These are phyloP conservation scores for Arthrobotrys megalospora DNA, from an alignment of 2,329 filamentous ascomycete species.

Conservation along the genomic window DNA sequence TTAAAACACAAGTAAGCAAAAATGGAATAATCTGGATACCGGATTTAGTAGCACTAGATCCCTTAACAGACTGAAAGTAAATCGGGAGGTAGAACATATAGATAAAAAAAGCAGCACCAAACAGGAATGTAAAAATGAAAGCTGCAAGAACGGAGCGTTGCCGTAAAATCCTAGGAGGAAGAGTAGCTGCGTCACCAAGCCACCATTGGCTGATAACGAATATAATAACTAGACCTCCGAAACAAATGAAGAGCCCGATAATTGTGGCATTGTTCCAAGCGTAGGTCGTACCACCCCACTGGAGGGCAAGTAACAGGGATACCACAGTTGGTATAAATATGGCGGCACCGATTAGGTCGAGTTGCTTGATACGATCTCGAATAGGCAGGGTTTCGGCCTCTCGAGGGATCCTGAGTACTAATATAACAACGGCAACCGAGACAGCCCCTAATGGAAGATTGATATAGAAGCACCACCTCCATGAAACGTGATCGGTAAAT, in stretches of 20 bases:
- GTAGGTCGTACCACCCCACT: constrained; percentile 74
- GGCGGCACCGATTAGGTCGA: constrained; percentile 72
- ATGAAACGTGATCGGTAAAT: constrained; percentile 70
- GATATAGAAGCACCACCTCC: constrained; percentile 74
- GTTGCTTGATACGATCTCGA: constrained; percentile 67
- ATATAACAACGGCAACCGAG: constrained; percentile 70
- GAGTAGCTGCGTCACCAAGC: constrained; percentile 71
- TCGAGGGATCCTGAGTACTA: constrained; percentile 69
- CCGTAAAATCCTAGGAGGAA: constrained; percentile 69
- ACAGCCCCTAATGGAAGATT: constrained; percentile 74
- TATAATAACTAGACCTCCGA: constrained; percentile 67
- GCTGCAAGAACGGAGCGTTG: constrained; percentile 69
- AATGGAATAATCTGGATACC: constrained; percentile 72
- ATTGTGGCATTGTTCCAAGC: constrained; percentile 69
- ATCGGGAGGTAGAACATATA: constrained; percentile 72
- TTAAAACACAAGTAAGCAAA: too few species aligned
- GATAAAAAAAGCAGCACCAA: constrained; percentile 70
- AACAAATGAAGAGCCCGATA: constrained; percentile 70
- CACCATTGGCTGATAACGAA: constrained; percentile 68
- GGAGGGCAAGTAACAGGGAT: constrained; percentile 74
- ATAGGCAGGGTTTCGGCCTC: too few species aligned
- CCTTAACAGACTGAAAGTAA: constrained; percentile 73
- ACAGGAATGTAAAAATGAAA: constrained; percentile 68
- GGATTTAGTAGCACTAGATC: constrained; percentile 71
- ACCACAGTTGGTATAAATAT: constrained; percentile 72